These are phyloP conservation scores for Fagopyrum esculentum DNA, from an alignment of 148 eudicot genomes.

Conservation along the genomic window DNA sequence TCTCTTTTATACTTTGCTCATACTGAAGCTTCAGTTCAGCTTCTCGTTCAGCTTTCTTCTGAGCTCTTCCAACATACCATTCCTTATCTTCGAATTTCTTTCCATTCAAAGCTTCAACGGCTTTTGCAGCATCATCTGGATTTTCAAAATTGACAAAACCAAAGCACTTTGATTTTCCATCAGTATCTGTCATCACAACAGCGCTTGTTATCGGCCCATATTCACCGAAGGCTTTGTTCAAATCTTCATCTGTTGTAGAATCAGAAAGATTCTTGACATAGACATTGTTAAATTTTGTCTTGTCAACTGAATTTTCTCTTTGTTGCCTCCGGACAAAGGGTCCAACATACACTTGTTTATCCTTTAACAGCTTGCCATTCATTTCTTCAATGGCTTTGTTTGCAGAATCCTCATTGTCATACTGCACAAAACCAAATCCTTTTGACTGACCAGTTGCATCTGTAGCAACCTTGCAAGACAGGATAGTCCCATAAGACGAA, in stretches of 20 bases:
- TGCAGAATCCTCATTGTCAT: conserved; percentile 50
- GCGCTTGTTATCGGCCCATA: conserved; percentile 46
- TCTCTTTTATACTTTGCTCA: conserved; percentile 66
- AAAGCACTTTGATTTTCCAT: conserved; percentile 63
- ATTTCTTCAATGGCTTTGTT: conserved; percentile 51
- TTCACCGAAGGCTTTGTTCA: conserved; percentile 39
- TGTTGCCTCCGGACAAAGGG: conserved; percentile 56
- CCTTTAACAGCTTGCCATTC: conserved; percentile 55
- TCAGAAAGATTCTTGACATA: conserved; percentile 55
- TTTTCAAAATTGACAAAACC: conserved; percentile 62
- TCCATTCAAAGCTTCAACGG: conserved; percentile 56
- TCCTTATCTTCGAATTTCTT: conserved; percentile 47
- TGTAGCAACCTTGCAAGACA: conserved; percentile 65
- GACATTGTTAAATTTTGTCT: conserved; percentile 50
- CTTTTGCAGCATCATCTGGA: conserved; percentile 54
- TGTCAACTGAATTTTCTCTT: conserved; percentile 38
- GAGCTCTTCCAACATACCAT: conserved; percentile 71
- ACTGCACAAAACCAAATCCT: conserved; percentile 67
- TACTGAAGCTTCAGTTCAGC: conserved; percentile 47
- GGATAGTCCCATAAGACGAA: conserved; percentile 44
- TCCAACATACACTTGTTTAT: conserved; percentile 59
- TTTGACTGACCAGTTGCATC: conserved; percentile 48
- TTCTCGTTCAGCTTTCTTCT: conserved; percentile 81
- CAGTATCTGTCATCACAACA: conserved; percentile 49
- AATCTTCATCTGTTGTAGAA: conserved; percentile 42